Percentiles rank a stretch among this genome's conserved stretches.
Evolutionary conservation across 2,329 filamentous ascomycete genomes (phyloP).

Genomic region (Alternaria metachromatica): DNA sequence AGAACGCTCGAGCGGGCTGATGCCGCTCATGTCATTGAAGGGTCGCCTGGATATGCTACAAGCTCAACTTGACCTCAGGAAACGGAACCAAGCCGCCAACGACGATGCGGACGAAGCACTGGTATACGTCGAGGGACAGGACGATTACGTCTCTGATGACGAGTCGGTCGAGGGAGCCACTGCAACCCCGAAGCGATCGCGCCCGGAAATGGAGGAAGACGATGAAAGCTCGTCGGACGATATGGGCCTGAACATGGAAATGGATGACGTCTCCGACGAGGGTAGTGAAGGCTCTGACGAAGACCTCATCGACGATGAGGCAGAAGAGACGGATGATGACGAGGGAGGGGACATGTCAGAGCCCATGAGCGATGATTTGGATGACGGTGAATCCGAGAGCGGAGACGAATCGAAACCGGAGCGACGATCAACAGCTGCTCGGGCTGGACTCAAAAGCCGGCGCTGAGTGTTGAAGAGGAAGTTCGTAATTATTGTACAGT

Average conservation of each 20-base stretch:
- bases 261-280: slow-evolving; percentile 53
- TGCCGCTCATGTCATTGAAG: slow-evolving; percentile 84
- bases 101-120: slow-evolving; percentile 72
- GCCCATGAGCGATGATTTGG: slow-evolving; percentile 54
- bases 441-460: slow-evolving; percentile 39
- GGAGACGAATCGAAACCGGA: slow-evolving; percentile 50
- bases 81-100: slow-evolving; percentile 67
- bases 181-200: slow-evolving; percentile 31
- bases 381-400: slow-evolving; percentile 53
- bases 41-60: slow-evolving; percentile 95
- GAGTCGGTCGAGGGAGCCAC: slow-evolving; percentile 50
- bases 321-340: slow-evolving; percentile 57
- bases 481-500: slow-evolving; percentile 12
- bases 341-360: slow-evolving; percentile 56
- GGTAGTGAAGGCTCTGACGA: slow-evolving; percentile 51
- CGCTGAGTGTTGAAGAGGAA: slow-evolving; percentile 20
- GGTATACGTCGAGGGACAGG: slow-evolving; percentile 86
- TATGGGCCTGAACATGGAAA: slow-evolving; percentile 59
- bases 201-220: slow-evolving; percentile 35
- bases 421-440: slow-evolving; percentile 42
- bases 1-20: slow-evolving; percentile 81
- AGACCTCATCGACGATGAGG: slow-evolving; percentile 59
- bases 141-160: slow-evolving; percentile 62
- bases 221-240: slow-evolving; percentile 61
- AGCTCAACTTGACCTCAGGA: slow-evolving; percentile 82